A percentile compares a stretch with the other conserved stretches of the same genome.
Conservation (phyloP, 2,329 filamentous ascomycete genomes). For the Colletotrichum sp. region DNA sequence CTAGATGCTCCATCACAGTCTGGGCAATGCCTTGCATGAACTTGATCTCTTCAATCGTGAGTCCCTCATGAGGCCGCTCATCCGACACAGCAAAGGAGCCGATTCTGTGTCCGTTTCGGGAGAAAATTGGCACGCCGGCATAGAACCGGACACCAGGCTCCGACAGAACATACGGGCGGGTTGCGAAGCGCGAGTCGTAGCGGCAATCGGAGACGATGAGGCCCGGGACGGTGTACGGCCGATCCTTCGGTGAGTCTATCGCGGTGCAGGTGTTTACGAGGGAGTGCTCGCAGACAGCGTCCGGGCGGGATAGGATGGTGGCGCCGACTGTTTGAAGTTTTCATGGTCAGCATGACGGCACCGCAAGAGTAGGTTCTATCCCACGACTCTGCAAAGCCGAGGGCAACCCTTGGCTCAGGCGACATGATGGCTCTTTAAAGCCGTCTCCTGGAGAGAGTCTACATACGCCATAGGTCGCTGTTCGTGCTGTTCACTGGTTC, state of each 20-base stretch:
- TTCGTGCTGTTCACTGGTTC: conserved; percentile 2
- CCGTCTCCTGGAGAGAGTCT: not conserved
- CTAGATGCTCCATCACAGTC: conserved; percentile 66
- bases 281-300: conserved; percentile 38
- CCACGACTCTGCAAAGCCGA: not conserved
- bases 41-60: conserved; percentile 51
- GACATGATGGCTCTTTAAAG: not conserved
- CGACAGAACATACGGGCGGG: conserved; percentile 34
- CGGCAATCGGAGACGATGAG: conserved; percentile 34
- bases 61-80: conserved; percentile 55
- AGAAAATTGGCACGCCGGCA: conserved; percentile 62
- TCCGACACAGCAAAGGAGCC: conserved; percentile 67
- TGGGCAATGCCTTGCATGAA: conserved; percentile 62
- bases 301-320: conserved; percentile 29
- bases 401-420: not conserved
- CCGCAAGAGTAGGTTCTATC: not conserved
- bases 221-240: conserved; percentile 31
- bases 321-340: conserved; percentile 18
- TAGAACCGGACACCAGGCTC: conserved; percentile 40
- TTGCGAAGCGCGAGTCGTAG: conserved; percentile 35
- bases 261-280: conserved; percentile 28
- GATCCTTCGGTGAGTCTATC: conserved; percentile 23
- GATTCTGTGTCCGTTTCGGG: conserved; percentile 58
- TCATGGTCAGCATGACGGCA: not conserved
- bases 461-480: conserved; percentile 39